A percentile compares a stretch with the other conserved stretches of the same genome.
These are phyloP conservation scores for Alloascoidea africana DNA, from an alignment of 805 yeast genomes.

Conservation along the genomic window DNA sequence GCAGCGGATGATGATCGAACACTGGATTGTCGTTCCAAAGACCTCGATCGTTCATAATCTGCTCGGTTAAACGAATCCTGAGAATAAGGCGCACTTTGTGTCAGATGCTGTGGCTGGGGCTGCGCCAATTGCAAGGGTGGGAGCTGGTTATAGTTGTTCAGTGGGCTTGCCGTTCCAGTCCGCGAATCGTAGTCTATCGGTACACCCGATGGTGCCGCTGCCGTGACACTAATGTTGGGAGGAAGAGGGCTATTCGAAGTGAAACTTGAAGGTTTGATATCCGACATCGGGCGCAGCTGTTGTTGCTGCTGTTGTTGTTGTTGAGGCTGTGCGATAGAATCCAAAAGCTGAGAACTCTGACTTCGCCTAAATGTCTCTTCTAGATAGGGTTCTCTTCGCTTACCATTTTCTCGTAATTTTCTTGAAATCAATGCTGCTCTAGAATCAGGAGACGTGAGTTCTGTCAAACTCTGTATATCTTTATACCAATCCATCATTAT, in stretches of 20 bases:
- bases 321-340: conserved; percentile 1
- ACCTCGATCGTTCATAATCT: too few species aligned
- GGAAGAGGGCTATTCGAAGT: too few species aligned
- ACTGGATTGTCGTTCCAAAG: background rate
- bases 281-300: background rate
- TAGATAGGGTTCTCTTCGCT: background rate
- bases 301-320: background rate
- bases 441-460: conserved; percentile 42
- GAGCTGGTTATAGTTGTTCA: background rate
- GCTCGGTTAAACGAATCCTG: too few species aligned
- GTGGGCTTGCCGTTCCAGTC: too few species aligned
- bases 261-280: background rate
- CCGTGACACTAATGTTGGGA: too few species aligned
- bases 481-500: conserved; percentile 75
- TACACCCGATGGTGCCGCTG: too few species aligned
- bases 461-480: conserved; percentile 56
- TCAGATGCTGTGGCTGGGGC: background rate
- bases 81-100: too few species aligned
- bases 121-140: background rate
- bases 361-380: background rate
- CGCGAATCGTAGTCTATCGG: too few species aligned
- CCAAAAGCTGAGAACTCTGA: too few species aligned
- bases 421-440: conserved; percentile 30
- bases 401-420: conserved; percentile 14
- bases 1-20: background rate